Conservation (phyloP, 305 asterid genomes). For the Plantago coronopus region DNA sequence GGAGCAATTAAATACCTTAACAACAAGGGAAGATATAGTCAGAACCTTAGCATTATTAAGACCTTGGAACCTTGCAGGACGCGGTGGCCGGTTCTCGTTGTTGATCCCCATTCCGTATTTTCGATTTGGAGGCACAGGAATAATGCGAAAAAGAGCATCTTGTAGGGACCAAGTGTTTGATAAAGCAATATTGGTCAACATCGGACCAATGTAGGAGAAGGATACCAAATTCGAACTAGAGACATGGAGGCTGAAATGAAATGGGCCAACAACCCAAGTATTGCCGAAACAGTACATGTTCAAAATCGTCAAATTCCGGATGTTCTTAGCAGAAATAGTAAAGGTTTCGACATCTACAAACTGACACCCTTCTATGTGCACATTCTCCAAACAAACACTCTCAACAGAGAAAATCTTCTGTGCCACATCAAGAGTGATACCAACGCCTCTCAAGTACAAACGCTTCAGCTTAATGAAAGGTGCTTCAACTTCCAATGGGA, state of each 20-base stretch:
- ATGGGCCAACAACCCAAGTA: constrained; percentile 17
- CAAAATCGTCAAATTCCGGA: constrained; percentile 22
- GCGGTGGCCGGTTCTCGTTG: constrained; percentile 10
- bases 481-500: constrained; percentile 4
- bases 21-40: constrained; percentile 24
- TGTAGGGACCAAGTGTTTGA: constrained; percentile 10
- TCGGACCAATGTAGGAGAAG: constrained; percentile 24
- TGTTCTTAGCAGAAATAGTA: constrained; percentile 17
- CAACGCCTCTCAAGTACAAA: constrained; percentile 21
- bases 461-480: constrained; percentile 13
- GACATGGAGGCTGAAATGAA: constrained; percentile 13
- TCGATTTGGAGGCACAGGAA: constrained; percentile 1
- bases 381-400: constrained; percentile 21
- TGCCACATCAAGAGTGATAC: constrained; percentile 7
- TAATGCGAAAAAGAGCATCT: constrained; percentile 15
- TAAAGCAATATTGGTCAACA: constrained; percentile 19
- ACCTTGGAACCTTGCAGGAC: constrained; percentile 25
- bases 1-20: constrained; percentile 15
- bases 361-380: constrained; percentile 22
- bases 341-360: constrained; percentile 1
- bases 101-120: not conserved
- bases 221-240: constrained; percentile 20
- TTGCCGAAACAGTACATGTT: constrained; percentile 13
- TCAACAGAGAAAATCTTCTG: constrained; percentile 18
- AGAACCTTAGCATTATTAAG: constrained; percentile 20